A percentile compares a stretch with the other conserved stretches of the same genome.
These are phyloP conservation scores for Colletotrichum sp. DNA, from an alignment of 2,329 filamentous ascomycete species.

Conservation along the genomic window DNA sequence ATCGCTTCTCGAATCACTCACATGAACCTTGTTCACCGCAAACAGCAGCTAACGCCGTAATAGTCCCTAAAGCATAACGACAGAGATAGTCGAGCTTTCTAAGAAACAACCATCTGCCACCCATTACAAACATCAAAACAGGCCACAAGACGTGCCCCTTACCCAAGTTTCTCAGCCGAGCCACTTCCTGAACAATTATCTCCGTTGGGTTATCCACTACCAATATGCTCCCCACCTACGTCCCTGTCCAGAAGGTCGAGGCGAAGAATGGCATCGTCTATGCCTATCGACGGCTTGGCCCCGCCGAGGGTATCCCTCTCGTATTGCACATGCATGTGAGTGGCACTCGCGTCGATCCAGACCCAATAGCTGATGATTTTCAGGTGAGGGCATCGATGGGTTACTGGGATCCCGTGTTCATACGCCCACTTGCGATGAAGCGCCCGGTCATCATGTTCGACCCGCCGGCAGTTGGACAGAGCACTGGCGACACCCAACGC, in stretches of 20 bases:
- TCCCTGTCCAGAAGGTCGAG: conserved; percentile 3
- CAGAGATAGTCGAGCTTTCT: neutral
- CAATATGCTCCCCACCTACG: neutral
- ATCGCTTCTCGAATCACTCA: neutral
- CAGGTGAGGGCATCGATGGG: conserved; percentile 9
- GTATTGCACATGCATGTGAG: conserved; percentile 11
- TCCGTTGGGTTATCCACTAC: neutral
- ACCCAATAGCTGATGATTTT: neutral
- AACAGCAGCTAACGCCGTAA: neutral
- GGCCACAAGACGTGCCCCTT: neutral
- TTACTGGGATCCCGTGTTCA: conserved; percentile 10
- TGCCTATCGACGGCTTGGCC: neutral
- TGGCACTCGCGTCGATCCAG: neutral
- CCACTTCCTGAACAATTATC: neutral
- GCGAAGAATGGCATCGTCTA: conserved; percentile 5
- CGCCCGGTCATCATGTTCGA: conserved; percentile 16
- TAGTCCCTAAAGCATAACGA: neutral
- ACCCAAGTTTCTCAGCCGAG: neutral
- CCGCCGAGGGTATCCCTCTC: neutral
- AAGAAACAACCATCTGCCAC: neutral
- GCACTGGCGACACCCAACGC: neutral
- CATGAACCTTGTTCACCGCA: neutral
- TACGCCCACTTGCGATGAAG: neutral
- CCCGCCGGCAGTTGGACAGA: conserved; percentile 2
- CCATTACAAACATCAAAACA: neutral